phyloP scores from a whole-genome alignment of 306 rosid genomes.

The Alnus rubra region DNA sequence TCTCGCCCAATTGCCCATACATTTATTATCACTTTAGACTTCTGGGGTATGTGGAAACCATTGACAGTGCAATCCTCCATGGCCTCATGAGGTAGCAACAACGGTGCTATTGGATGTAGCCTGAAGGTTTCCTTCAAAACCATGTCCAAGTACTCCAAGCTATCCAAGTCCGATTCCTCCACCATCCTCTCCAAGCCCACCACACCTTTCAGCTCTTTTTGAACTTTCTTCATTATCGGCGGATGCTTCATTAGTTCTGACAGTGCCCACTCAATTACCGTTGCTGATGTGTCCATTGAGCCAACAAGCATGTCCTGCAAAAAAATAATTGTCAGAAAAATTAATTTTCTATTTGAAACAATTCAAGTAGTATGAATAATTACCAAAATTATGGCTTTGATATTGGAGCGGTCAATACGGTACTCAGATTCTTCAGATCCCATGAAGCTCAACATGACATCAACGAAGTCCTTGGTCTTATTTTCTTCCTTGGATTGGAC shows the following conservation, averaged over 20 bases:
- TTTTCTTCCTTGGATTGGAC: constrained; percentile 29
- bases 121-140: constrained; percentile 58
- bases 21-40: not conserved
- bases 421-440: constrained; percentile 52
- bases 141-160: constrained; percentile 51
- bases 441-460: constrained; percentile 52
- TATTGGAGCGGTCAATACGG: not conserved
- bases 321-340: too few species aligned
- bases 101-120: constrained; percentile 61
- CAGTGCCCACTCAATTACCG: too few species aligned
- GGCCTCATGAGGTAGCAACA: constrained; percentile 55
- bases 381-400: too few species aligned
- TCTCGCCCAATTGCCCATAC: constrained; percentile 24
- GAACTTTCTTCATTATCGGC: constrained; percentile 23
- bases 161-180: constrained; percentile 56
- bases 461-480: constrained; percentile 58
- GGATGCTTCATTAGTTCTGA: too few species aligned
- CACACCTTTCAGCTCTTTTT: constrained; percentile 46
- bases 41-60: constrained; percentile 7
- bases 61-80: constrained; percentile 46
- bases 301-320: too few species aligned
- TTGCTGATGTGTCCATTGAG: too few species aligned
- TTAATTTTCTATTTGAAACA: too few species aligned
- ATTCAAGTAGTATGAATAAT: too few species aligned
- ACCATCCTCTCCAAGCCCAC: constrained; percentile 58